Conservation (phyloP, 495 filamentous ascomycete genomes). For the Venustampulla echinocandica region DNA sequence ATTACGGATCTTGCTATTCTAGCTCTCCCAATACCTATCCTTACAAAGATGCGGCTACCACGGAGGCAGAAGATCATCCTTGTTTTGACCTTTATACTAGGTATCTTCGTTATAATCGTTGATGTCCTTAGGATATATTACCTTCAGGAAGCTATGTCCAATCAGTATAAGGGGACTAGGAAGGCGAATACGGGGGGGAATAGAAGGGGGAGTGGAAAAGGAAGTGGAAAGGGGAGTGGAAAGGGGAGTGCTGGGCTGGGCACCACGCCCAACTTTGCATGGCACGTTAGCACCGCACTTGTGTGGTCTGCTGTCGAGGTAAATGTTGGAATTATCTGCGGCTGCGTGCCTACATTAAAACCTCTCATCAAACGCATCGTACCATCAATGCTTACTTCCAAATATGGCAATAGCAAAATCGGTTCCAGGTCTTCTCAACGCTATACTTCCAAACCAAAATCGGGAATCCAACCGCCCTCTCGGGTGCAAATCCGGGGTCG, state of each 20-base stretch:
- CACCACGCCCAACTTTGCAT: slow-evolving; percentile 33
- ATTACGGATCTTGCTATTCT: slow-evolving; percentile 24
- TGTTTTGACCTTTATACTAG: slow-evolving; percentile 71
- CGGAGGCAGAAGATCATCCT: slow-evolving; percentile 77
- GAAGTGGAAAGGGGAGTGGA: too few species aligned
- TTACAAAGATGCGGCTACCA: slow-evolving; percentile 77
- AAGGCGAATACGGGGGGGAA: too few species aligned
- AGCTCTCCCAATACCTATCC: slow-evolving; percentile 57
- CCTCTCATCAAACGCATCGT: slow-evolving; percentile 69
- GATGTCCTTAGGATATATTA: slow-evolving; percentile 87
- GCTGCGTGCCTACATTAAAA: slow-evolving; percentile 81
- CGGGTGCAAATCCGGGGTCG: too few species aligned
- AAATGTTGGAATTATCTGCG: slow-evolving; percentile 80
- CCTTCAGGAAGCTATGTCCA: slow-evolving; percentile 57
- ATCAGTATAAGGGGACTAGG: slow-evolving; percentile 25
- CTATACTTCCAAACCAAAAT: slow-evolving; percentile 3
- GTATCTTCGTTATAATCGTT: slow-evolving; percentile 78
- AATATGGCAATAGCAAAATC: slow-evolving; percentile 4
- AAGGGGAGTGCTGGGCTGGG: too few species aligned
- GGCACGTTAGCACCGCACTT: slow-evolving; percentile 74
- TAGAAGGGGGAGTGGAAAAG: too few species aligned
- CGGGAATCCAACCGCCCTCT: slow-evolving; percentile 10
- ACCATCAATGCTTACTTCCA: slow-evolving; percentile 46
- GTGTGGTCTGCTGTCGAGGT: slow-evolving; percentile 94
- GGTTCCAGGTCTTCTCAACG: slow-evolving; percentile 11